A percentile compares a stretch with the other conserved stretches of the same genome.
These are phyloP conservation scores for Pugionium dolabratum DNA, from an alignment of 345 rosid genomes.

Conservation along the genomic window DNA sequence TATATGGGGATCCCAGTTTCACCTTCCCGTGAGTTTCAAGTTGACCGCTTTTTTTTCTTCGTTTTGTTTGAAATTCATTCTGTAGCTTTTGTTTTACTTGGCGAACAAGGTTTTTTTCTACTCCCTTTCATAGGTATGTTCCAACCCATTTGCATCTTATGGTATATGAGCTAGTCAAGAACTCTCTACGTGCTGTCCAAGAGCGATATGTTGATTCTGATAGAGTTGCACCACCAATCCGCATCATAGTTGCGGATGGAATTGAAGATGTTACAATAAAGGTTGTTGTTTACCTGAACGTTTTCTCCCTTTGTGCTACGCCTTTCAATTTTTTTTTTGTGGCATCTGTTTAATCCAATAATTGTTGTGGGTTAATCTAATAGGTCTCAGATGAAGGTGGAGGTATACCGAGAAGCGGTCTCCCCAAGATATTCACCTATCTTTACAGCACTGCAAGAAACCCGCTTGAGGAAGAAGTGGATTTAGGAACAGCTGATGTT, in stretches of 20 bases:
- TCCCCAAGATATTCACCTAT: constrained; percentile 91
- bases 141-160: constrained; percentile 92
- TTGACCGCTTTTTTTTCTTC: not conserved
- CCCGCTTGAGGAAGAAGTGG: constrained; percentile 70
- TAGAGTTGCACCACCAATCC: constrained; percentile 70
- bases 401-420: constrained; percentile 96
- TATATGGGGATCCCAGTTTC: constrained; percentile 87
- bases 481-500: constrained; percentile 61
- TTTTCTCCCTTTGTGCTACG: not conserved
- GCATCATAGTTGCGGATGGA: constrained; percentile 91
- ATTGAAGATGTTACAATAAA: constrained; percentile 94
- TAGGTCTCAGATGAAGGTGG: constrained; percentile 99
- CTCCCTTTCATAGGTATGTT: constrained; percentile 57
- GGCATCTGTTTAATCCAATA: constrained; percentile 8
- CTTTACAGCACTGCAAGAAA: constrained; percentile 93
- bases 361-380: constrained; percentile 23
- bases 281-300: constrained; percentile 41
- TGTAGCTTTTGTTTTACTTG: not conserved
- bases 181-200: constrained; percentile 93
- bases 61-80: not conserved
- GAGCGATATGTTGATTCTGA: constrained; percentile 78
- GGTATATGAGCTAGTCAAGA: constrained; percentile 95
- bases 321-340: not conserved
- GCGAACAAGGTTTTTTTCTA: constrained; percentile 6
- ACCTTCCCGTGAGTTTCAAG: constrained; percentile 83